phyloP scores from a whole-genome alignment of 257 asterid species.

The Galeopsis tetrahit region DNA sequence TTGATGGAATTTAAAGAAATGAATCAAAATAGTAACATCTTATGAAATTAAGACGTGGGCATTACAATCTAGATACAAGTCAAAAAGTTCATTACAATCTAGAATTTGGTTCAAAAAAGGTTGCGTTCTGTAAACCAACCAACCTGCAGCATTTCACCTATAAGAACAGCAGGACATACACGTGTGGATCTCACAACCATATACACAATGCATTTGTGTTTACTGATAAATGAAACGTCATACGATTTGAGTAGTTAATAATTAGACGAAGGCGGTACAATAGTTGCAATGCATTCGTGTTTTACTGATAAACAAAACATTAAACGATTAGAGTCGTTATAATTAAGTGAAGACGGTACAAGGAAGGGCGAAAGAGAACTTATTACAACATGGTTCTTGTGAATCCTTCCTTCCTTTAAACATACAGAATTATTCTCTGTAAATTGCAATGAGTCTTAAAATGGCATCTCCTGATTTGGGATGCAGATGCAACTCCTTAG shows the following conservation, averaged over 20 bases:
- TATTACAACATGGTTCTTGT: conserved; percentile 31
- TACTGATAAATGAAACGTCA: conserved; percentile 3
- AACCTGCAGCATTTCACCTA: background rate
- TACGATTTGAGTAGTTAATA: conserved; percentile 6
- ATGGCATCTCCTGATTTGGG: conserved; percentile 50
- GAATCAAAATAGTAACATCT: too few relatives aligned
- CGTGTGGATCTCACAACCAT: background rate
- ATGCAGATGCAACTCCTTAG: conserved; percentile 45
- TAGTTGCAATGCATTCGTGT: too few relatives aligned
- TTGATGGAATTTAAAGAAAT: background rate
- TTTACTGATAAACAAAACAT: conserved; percentile 1
- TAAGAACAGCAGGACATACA: background rate
- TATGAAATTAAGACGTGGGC: background rate
- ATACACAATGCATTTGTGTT: too few relatives aligned
- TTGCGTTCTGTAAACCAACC: background rate
- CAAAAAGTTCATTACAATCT: too few relatives aligned
- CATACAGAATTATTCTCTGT: conserved; percentile 36
- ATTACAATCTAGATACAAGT: background rate
- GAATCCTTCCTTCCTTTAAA: conserved; percentile 21
- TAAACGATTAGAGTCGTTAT: conserved; percentile 2
- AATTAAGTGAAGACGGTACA: conserved; percentile 8
- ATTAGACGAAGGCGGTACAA: conserved; percentile 8
- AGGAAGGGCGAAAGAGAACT: background rate
- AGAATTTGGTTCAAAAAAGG: background rate
- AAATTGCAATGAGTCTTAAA: conserved; percentile 25